Base-by-base conservation (phyloP, 2,329 filamentous ascomycete genomes). In the Knoxdaviesia proteae region DNA sequence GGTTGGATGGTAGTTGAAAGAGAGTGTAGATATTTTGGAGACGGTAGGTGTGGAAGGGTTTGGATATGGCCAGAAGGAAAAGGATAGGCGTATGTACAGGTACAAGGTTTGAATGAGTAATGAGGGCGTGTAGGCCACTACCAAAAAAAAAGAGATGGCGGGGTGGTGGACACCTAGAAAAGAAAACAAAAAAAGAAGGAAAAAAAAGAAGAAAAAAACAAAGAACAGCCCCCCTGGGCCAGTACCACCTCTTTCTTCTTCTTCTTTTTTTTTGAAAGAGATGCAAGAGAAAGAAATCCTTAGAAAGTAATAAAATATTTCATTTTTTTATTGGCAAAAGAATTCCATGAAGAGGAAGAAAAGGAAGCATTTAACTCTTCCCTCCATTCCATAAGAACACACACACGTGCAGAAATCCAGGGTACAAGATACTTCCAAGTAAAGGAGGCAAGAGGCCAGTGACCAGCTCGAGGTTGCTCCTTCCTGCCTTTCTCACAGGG, bases 171-270 rank as follows among this genome's bases (percentile, higher is more conserved):
- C 31, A 42, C 32, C 7, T 29, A n/a, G 32, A 29, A 30, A 35
- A 35, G 41, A 36, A 39, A 39, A 41, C 30, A 38, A 44, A 36
- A 38, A 10, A 41, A 36, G 31, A 34, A 40, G 40, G 39, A 40
- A 42, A 37, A 35, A 41, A 41, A 37, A 33, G 35, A 30, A 37
- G 32, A 11, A 29, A 44, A 44, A 40, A 36, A 39, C n/a, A 32
- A 42, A 20, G n/a, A 32, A 31, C 6, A 32, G 38, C 20, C 30
- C 29, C 8, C 9, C 31, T 31, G 29, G n/a, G 38, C 38, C 31
- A 38, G 11, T 38, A 38, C 36, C 6, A 38, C 20, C 20, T 20
- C 2, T 20, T 20, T n/a, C n/a, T n/a, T n/a, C n/a, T 20, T 20
- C 3, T 20, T 20, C 2, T 20, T 20, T 20, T 20, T 20, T 20